Percentiles rank a stretch among this genome's conserved stretches.
These are phyloP conservation scores for Acephala macrosclerotiorum DNA, from an alignment of 2,329 filamentous ascomycete species.

Conservation along the genomic window DNA sequence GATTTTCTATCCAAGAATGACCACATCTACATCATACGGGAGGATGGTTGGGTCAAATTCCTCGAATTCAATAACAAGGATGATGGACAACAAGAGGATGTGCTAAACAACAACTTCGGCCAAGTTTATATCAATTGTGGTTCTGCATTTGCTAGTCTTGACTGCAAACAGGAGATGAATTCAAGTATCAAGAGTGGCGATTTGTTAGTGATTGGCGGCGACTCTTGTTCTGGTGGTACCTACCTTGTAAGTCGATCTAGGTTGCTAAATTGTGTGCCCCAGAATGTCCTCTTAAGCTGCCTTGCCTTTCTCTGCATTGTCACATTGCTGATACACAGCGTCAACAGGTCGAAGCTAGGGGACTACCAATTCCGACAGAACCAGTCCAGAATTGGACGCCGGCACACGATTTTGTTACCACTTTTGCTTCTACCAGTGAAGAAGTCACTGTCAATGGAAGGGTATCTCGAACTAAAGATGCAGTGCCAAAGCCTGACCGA, in stretches of 20 bases:
- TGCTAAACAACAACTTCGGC: slow-evolving; percentile 65
- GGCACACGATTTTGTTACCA: slow-evolving; percentile 50
- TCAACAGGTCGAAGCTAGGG: slow-evolving; percentile 60
- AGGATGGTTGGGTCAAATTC: slow-evolving; percentile 83
- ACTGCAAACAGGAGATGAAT: slow-evolving; percentile 53
- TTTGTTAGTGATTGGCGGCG: slow-evolving; percentile 52
- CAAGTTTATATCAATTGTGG: slow-evolving; percentile 78
- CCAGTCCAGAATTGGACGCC: slow-evolving; percentile 69
- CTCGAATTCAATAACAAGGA: slow-evolving; percentile 73
- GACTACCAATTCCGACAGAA: slow-evolving; percentile 61
- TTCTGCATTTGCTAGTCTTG: slow-evolving; percentile 76
- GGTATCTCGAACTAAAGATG: slow-evolving; percentile 33
- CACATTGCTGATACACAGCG: slow-evolving; percentile 13
- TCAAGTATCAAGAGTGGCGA: slow-evolving; percentile 59
- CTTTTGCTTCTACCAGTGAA: slow-evolving; percentile 41
- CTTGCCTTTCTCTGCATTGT: not conserved
- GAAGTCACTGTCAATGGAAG: slow-evolving; percentile 45
- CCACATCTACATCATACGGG: slow-evolving; percentile 83
- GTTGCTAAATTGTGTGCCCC: not conserved
- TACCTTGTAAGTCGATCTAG: slow-evolving; percentile 52
- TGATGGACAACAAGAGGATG: slow-evolving; percentile 54
- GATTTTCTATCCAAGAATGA: slow-evolving; percentile 72
- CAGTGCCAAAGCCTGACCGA: slow-evolving; percentile 53
- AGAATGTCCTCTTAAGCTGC: not conserved
- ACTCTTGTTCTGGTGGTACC: slow-evolving; percentile 78